A percentile compares a stretch with the other conserved stretches of the same genome.
Conservation (phyloP, 1,139 yeast species). For the Kurtzmaniella natalensis region DNA sequence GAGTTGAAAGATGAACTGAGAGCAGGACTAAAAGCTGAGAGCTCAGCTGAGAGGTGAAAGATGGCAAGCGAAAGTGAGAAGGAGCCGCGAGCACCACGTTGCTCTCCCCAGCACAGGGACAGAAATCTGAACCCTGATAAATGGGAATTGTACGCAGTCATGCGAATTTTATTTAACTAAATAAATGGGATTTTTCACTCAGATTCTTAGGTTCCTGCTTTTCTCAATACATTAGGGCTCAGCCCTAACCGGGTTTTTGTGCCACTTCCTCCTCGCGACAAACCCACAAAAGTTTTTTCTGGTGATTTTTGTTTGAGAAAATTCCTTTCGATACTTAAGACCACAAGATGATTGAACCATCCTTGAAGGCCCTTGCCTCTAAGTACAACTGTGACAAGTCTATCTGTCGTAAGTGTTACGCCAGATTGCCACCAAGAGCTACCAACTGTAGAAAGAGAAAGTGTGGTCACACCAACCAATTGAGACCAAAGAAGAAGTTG, state of each 20-base stretch:
- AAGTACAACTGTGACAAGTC: constrained; percentile 99
- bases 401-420: constrained; percentile 99
- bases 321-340: constrained; percentile 7
- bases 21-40: no score
- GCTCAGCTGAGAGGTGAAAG: no score
- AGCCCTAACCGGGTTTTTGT: constrained; percentile 5
- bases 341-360: constrained; percentile 87
- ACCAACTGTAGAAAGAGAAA: constrained; percentile 99
- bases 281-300: constrained; percentile 1
- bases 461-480: constrained; percentile 99
- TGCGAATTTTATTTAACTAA: no score
- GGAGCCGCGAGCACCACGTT: no score
- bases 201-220: background rate
- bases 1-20: no score
- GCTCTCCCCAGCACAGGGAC: no score
- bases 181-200: background rate
- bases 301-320: background rate
- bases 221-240: constrained; percentile 6
- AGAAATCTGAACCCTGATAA: no score
- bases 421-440: constrained; percentile 99
- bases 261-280: constrained; percentile 2
- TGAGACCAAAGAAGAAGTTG: constrained; percentile 99
- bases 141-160: no score
- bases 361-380: constrained; percentile 97
- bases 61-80: no score